These are phyloP conservation scores for Fusarium tricinctum DNA, from an alignment of 2,329 filamentous ascomycete genomes.

Conservation along the genomic window DNA sequence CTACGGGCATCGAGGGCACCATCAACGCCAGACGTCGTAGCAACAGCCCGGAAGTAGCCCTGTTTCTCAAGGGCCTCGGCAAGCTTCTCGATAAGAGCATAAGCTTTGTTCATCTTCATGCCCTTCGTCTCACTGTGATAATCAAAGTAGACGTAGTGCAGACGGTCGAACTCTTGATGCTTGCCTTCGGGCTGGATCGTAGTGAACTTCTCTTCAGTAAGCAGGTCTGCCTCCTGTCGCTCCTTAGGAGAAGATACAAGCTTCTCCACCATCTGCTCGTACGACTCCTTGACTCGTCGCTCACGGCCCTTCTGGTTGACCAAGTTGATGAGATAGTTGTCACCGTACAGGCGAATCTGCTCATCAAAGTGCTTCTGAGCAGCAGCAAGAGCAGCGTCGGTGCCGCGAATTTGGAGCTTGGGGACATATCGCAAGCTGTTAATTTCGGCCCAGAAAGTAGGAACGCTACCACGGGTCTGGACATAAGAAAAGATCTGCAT, in stretches of 20 bases:
- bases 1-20: slow-evolving; percentile 84
- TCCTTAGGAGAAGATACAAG: slow-evolving; percentile 79
- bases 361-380: slow-evolving; percentile 91
- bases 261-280: slow-evolving; percentile 88
- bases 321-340: slow-evolving; percentile 96
- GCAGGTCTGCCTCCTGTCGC: slow-evolving; percentile 72
- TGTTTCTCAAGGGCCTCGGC: slow-evolving; percentile 81
- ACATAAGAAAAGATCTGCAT: slow-evolving; percentile 94
- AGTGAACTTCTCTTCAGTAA: slow-evolving; percentile 84
- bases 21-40: slow-evolving; percentile 79
- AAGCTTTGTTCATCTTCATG: slow-evolving; percentile 90
- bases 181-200: slow-evolving; percentile 75
- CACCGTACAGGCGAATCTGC: slow-evolving; percentile 92
- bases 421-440: slow-evolving; percentile 94
- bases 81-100: slow-evolving; percentile 86
- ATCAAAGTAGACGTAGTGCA: slow-evolving; percentile 99
- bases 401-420: slow-evolving; percentile 86
- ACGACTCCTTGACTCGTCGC: slow-evolving; percentile 88
- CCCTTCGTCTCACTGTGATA: slow-evolving; percentile 99
- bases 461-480: slow-evolving; percentile 95
- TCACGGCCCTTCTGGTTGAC: slow-evolving; percentile 97
- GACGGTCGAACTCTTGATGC: slow-evolving; percentile 77
- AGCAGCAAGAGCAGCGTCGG: slow-evolving; percentile 83
- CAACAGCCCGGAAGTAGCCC: slow-evolving; percentile 92
- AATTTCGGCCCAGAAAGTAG: slow-evolving; percentile 95